Conservation (phyloP, 2,329 filamentous ascomycete genomes). For the Neobulgaria alba region DNA sequence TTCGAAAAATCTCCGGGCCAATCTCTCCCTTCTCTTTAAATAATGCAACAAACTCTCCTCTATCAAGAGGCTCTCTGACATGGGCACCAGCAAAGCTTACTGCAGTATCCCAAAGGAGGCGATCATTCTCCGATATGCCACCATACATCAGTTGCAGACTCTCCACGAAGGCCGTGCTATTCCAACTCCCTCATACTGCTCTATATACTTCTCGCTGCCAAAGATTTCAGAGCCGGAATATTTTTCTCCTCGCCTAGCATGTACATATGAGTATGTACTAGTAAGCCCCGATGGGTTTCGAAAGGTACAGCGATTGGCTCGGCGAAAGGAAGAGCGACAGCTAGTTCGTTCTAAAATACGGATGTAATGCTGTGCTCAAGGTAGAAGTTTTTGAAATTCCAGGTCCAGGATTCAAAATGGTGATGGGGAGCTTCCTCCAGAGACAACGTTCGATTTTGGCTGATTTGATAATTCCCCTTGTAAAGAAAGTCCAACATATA, state of each 20-base stretch:
- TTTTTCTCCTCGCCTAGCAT: slow-evolving; percentile 11
- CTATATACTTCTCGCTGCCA: no score
- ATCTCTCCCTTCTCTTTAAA: slow-evolving; percentile 9
- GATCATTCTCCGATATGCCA: slow-evolving; percentile 3
- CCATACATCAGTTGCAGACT: slow-evolving; percentile 12
- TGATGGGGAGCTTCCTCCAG: no score
- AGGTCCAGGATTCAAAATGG: no score
- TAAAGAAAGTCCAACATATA: slow-evolving; percentile 3
- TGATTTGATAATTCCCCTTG: not conserved
- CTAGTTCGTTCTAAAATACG: no score
- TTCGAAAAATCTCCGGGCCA: slow-evolving; percentile 5
- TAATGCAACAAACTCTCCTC: slow-evolving; percentile 8
- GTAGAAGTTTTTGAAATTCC: no score
- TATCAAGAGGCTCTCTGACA: slow-evolving; percentile 1
- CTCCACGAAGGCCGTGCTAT: slow-evolving; percentile 3
- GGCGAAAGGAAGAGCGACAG: not conserved
- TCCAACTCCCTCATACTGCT: slow-evolving; percentile 7
- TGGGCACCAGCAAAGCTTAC: slow-evolving; percentile 2
- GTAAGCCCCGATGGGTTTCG: slow-evolving; percentile 1
- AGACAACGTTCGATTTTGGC: no score
- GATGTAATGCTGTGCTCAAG: no score
- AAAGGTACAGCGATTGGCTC: not conserved
- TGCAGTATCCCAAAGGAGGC: slow-evolving; percentile 1
- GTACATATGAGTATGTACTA: slow-evolving; percentile 10
- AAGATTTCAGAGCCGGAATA: slow-evolving; percentile 9